These are phyloP conservation scores for Solidago caesia DNA, from an alignment of 129 eudicot genomes.

Conservation along the genomic window DNA sequence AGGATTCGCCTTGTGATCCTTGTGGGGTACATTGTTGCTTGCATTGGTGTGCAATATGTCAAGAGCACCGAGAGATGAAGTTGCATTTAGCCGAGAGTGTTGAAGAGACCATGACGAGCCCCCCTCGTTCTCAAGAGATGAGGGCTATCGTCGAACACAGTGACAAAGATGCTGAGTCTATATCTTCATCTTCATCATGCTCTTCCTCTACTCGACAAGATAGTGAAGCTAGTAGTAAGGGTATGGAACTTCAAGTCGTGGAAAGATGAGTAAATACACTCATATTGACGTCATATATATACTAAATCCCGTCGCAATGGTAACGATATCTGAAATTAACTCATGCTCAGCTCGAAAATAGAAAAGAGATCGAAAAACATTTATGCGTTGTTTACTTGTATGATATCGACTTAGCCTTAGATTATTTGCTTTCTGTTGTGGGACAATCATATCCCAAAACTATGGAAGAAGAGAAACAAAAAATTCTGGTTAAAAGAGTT, in stretches of 20 bases:
- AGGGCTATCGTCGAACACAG: slow-evolving; percentile 15
- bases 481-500: too few relatives aligned
- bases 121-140: slow-evolving; percentile 79
- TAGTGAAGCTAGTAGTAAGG: slow-evolving; percentile 20
- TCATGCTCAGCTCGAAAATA: neutral
- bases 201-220: slow-evolving; percentile 30
- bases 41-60: slow-evolving; percentile 94
- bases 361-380: too few relatives aligned
- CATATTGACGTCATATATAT: neutral
- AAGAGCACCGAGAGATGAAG: slow-evolving; percentile 82
- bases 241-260: slow-evolving; percentile 34
- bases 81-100: slow-evolving; percentile 42
- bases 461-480: too few relatives aligned
- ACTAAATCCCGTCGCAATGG: neutral
- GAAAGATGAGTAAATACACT: slow-evolving; percentile 24
- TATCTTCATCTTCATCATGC: slow-evolving; percentile 39
- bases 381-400: neutral
- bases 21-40: slow-evolving; percentile 80
- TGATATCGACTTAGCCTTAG: neutral
- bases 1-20: slow-evolving; percentile 91
- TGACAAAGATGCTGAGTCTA: slow-evolving; percentile 19
- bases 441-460: too few relatives aligned
- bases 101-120: slow-evolving; percentile 36
- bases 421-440: too few relatives aligned
- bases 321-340: neutral